Evolutionary conservation across 345 rosid genomes (phyloP), one percentile per base, ranked within the genome.

Genomic region (Rubroshorea leprosula): DNA sequence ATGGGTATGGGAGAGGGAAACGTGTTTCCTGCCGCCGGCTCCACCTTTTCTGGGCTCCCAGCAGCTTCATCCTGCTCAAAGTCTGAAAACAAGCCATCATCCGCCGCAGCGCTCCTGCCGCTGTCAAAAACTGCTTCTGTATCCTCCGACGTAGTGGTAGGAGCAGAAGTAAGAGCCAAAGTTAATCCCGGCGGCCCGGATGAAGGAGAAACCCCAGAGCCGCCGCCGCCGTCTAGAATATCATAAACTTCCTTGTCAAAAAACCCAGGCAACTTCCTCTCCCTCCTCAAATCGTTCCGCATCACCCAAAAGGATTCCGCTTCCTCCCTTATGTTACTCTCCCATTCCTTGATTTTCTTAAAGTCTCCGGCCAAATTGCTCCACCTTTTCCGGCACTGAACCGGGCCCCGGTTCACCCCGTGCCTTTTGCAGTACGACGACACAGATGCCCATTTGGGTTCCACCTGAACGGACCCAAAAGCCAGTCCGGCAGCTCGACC

Each of bases 381-480:
- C 97, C 97, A 93, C 62, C 97, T 73, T 69, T 93, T 93, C 49
- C 97, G 94, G 71, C 99, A 93, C 92, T 93, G 99, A 19, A 93
- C 89, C 19, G 99, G 99, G 0, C 95, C 99, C 11, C 99, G 79
- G 77, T 89, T 85, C 59, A 90, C 99, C 0, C 97, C 97, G 70
- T 93, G 95, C 41, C 89, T 70, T 18, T 75, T 80, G 25, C 97
- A 93, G 73, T 93, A 93, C 11, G 96, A 82, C 1, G 97, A 93
- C 0, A 93, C 95, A 2, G 94, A 79, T 0, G 96, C 92, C 99
- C 99, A 93, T 67, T 93, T 93, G 0, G 99, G 88, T 71, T 93
- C 99, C 55, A 79, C 64, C n/a, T n/a, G n/a, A 47, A 74, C 87
- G 53, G 86, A 72, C 49, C 93, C 87, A 56, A 81, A 65, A 8